Percentiles rank a stretch among this genome's conserved stretches.
Evolutionary conservation across 495 filamentous ascomycete genomes (phyloP).

Genomic region (Aspergillus steynii): DNA sequence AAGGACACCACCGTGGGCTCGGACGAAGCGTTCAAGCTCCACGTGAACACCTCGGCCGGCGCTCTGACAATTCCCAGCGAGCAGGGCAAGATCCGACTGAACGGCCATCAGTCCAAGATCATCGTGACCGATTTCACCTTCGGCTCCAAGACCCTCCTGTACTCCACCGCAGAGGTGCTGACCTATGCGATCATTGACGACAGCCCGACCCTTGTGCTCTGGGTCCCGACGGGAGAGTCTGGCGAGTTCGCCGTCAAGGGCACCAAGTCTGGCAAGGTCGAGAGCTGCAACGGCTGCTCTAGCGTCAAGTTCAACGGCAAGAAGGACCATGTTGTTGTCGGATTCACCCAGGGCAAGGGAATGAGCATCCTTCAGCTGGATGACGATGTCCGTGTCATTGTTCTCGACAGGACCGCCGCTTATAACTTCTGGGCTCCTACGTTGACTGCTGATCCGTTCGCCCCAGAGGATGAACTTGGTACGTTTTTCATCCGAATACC

Average conservation of each 20-base stretch:
- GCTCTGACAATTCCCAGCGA: constrained; percentile 45
- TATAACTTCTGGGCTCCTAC: constrained; percentile 60
- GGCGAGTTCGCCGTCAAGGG: constrained; percentile 56
- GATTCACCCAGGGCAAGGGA: constrained; percentile 46
- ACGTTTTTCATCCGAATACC: constrained; percentile 12
- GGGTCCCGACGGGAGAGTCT: constrained; percentile 53
- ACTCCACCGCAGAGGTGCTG: constrained; percentile 61
- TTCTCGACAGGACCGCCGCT: constrained; percentile 53
- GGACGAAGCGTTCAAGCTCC: constrained; percentile 51
- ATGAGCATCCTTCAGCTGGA: constrained; percentile 49
- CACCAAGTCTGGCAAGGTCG: constrained; percentile 37
- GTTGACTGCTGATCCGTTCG: constrained; percentile 50
- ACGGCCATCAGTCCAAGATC: constrained; percentile 62
- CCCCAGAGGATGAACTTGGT: constrained; percentile 46
- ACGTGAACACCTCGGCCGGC: constrained; percentile 55
- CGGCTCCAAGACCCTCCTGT: constrained; percentile 51
- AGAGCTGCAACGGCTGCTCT: constrained; percentile 33
- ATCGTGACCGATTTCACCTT: constrained; percentile 59
- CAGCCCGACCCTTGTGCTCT: constrained; percentile 51
- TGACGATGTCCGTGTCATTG: constrained; percentile 41
- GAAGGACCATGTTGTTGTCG: constrained; percentile 34
- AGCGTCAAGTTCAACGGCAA: constrained; percentile 37
- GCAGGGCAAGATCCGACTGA: constrained; percentile 46
- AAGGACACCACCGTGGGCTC: constrained; percentile 44
- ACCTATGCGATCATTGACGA: constrained; percentile 52